Evolutionary conservation across 257 asterid genomes (phyloP), one percentile per base, ranked within the genome.

Genomic region (Solanum paucissectum): DNA sequence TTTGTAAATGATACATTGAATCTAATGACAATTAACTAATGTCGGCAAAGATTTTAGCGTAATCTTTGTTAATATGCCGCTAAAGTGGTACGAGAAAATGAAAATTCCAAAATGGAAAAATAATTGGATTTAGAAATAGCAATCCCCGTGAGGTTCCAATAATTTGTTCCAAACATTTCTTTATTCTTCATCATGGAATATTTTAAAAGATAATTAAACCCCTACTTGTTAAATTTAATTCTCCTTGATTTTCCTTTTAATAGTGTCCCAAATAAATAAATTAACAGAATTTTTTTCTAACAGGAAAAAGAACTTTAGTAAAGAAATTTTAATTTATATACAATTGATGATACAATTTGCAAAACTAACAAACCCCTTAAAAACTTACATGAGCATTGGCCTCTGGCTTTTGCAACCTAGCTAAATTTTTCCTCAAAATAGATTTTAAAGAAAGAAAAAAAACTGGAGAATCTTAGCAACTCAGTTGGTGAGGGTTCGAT

Each of bases 301-400:
- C 9, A 14, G 37, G 66, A 79, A 27, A 9, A 76, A 4, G 60
- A 29, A 29, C 36, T 76, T 44, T 79, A 25, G 16, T 44, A 44
- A 79, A 14, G 64, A 3, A 46, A 44, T 42, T 76, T 52, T 16
- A 16, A 44, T 79, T 79, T 44, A 79, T 44, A 44, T 79, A 79
- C 84, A 79, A 44, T 44, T 44, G 64, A 79, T 44, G 84, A 8
- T 79, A 79, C 84, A 79, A 77, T 77, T 42, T 25, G 25, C 84
- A 42, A 77, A 25, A 7, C 64, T 25, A 77, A 12, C 12, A 4
- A n/a, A 77, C 18, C 13, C 84, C 62, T 77, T 40, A 14, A 4
- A 40, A 77, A 42, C 16, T 60, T 77, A 42, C 60, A 77, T n/a
- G 38, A 23, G 37, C 64, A 79, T 42, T 25, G 14, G n/a, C 64